These are phyloP conservation scores for Ogataea parapolymorpha DNA, from an alignment of 805 yeast genomes.

Conservation along the genomic window DNA sequence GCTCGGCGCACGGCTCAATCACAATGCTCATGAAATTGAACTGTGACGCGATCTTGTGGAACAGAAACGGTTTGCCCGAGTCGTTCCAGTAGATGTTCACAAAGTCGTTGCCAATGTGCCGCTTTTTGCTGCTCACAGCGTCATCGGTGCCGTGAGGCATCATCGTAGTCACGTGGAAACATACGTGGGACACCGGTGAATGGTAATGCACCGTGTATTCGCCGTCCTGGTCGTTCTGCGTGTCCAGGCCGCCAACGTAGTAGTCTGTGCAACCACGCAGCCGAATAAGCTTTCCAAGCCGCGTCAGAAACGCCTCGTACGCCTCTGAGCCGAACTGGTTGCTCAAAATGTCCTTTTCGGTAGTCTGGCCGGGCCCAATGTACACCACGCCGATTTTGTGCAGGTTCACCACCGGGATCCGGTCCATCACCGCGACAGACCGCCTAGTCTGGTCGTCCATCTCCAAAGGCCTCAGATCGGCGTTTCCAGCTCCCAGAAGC, in stretches of 20 bases:
- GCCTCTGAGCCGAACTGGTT: conserved; percentile 62
- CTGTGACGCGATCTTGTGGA: conserved; percentile 63
- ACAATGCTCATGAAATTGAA: conserved; percentile 82
- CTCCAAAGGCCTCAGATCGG: conserved; percentile 18
- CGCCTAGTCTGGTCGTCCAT: conserved; percentile 38
- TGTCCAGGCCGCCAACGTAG: conserved; percentile 77
- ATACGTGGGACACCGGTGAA: conserved; percentile 65
- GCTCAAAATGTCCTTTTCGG: conserved; percentile 60
- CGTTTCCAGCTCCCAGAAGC: conserved; percentile 12
- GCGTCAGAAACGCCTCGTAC: conserved; percentile 56
- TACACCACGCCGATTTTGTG: conserved; percentile 78
- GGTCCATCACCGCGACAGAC: conserved; percentile 62
- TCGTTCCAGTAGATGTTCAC: conserved; percentile 83
- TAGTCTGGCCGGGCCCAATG: conserved; percentile 62
- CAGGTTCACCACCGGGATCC: conserved; percentile 73
- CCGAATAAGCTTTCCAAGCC: conserved; percentile 58
- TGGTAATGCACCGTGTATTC: conserved; percentile 70
- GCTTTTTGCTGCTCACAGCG: conserved; percentile 55
- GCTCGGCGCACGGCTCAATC: conserved; percentile 48
- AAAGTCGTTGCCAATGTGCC: conserved; percentile 84
- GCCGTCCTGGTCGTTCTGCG: conserved; percentile 68
- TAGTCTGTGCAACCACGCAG: conserved; percentile 53
- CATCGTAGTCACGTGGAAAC: conserved; percentile 77
- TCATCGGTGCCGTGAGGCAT: conserved; percentile 60
- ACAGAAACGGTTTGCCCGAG: conserved; percentile 61